Evolutionary conservation across 148 eudicot species (phyloP), one percentile per base, ranked within the genome.

Genomic region (Pouteria glomerata): DNA sequence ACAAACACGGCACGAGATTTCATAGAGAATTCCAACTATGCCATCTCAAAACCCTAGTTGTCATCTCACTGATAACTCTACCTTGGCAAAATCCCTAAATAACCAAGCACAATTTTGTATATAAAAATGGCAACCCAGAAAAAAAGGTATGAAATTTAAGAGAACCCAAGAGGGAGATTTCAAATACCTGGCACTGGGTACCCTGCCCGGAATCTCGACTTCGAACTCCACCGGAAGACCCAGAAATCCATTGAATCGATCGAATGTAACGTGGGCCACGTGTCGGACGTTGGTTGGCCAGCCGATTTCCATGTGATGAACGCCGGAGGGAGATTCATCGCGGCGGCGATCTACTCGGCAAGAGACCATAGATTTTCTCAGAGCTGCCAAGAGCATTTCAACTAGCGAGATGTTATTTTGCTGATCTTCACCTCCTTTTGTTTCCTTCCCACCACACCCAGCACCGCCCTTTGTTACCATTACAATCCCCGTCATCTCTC

Each of bases 241-340:
- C 71, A 89, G 68, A 72, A 94, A 94, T 0, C 98, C 98, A 39
- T 89, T 78, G 37, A 94, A 94, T 10, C 96, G 76, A 63, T 94
- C 98, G 39, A 94, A 94, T 6, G 97, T 94, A 66, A 94, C 98
- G 73, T 91, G 98, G 24, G 93, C 85, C 23, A 94, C 72, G 72
- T 94, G 98, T 44, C 85, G 85, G 16, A 94, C 98, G 59, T 94
- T 80, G 10, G 96, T 94, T n/a, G 98, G 98, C 89, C 97, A 91
- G 19, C 98, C 97, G 74, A 94, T 94, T 26, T 94, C 98, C 98
- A 94, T 85, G 15, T 84, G 82, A 30, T 80, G 84, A 45, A 87
- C 83, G 57, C 80, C 70, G 2, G 87, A 81, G 45, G 80, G 72
- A 2, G 74, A 76, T 18, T 85, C 83, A 3, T 87, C 85, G 0